Evolutionary conservation across 371 early-diverging fungal species (phyloP).

Genomic region (Mucor indicus): DNA sequence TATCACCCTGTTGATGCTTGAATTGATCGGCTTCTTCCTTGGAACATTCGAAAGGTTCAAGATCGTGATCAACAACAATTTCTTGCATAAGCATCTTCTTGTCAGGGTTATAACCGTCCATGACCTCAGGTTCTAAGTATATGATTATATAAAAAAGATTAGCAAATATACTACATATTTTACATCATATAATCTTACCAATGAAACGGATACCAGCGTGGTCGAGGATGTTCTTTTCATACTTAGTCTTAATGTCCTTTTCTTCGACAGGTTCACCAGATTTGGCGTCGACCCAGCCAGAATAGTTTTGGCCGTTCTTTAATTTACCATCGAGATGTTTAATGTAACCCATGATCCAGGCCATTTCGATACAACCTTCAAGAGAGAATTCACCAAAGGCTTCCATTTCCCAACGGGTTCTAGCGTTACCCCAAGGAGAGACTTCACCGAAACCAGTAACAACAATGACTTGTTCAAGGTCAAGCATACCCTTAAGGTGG

Average conservation of each 20-base stretch:
- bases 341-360: conserved; percentile 95
- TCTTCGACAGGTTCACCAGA: conserved; percentile 89
- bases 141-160: neutral
- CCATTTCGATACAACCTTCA: conserved; percentile 94
- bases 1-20: conserved; percentile 81
- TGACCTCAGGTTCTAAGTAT: conserved; percentile 73
- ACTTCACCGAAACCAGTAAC: conserved; percentile 94
- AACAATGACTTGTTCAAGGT: conserved; percentile 89
- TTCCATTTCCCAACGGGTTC: conserved; percentile 98
- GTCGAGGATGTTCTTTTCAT: conserved; percentile 87
- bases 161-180: neutral
- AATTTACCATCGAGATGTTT: conserved; percentile 86
- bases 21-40: conserved; percentile 93
- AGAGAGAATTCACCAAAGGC: conserved; percentile 89
- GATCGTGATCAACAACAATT: conserved; percentile 85
- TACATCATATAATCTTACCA: conserved; percentile 50
- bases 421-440: conserved; percentile 89
- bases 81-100: conserved; percentile 89
- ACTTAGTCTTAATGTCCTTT: conserved; percentile 87
- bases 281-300: conserved; percentile 93
- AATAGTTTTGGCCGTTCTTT: conserved; percentile 75
- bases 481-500: conserved; percentile 83
- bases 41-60: conserved; percentile 85
- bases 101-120: conserved; percentile 88
- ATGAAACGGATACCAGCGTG: conserved; percentile 95